These are phyloP conservation scores for Cyclanthera cordifolia DNA, from an alignment of 306 rosid genomes.

Conservation along the genomic window DNA sequence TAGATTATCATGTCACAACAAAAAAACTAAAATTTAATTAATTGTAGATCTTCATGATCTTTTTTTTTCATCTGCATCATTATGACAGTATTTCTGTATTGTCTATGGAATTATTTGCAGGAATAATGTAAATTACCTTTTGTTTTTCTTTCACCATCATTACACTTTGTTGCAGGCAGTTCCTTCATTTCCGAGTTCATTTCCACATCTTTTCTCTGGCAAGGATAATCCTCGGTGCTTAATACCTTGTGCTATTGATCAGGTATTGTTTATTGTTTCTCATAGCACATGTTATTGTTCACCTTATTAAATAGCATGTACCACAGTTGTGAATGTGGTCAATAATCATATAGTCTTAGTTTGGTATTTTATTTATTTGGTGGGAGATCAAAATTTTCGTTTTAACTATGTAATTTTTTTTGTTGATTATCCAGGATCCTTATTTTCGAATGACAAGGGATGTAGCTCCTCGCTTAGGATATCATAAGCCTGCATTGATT, in stretches of 20 bases:
- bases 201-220: conserved; percentile 84
- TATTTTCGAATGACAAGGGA: conserved; percentile 95
- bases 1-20: not conserved
- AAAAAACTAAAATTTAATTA: not conserved
- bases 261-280: conserved; percentile 33
- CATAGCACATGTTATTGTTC: not conserved
- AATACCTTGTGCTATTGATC: conserved; percentile 95
- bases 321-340: not conserved
- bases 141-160: not conserved
- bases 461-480: conserved; percentile 82
- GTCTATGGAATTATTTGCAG: not conserved
- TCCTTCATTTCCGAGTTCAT: conserved; percentile 97
- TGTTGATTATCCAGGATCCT: conserved; percentile 57
- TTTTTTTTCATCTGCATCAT: not conserved
- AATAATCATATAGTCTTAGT: not conserved
- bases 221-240: conserved; percentile 69
- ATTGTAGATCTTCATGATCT: not conserved
- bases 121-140: conserved; percentile 14
- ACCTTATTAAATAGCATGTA: not conserved
- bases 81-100: not conserved
- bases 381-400: not conserved
- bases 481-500: conserved; percentile 76
- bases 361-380: not conserved
- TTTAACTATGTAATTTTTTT: conserved; percentile 6
- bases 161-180: conserved; percentile 59